Evolutionary conservation across 148 eudicot genomes (phyloP).

Genomic region (Fagopyrum tataricum): DNA sequence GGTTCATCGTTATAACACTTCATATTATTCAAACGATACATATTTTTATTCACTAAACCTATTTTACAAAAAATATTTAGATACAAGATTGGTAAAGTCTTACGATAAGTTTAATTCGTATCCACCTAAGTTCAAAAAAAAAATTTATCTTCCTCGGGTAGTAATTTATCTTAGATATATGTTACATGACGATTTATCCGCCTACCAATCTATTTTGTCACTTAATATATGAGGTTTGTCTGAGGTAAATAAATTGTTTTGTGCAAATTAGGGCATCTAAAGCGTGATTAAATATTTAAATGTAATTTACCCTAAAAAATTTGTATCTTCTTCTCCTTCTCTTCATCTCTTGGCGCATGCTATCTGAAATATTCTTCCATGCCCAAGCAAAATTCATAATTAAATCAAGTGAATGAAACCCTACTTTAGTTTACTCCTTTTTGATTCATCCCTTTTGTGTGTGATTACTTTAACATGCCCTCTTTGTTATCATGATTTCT

Average conservation of each 20-base stretch:
- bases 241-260: background rate
- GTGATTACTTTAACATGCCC: constrained; percentile 12
- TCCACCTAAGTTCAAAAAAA: no score
- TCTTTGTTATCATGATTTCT: constrained; percentile 1
- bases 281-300: background rate
- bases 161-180: no score
- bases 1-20: no score
- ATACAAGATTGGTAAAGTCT: no score
- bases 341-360: constrained; percentile 7
- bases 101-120: no score
- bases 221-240: no score
- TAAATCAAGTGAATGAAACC: background rate
- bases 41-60: no score
- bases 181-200: no score
- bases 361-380: constrained; percentile 7
- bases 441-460: constrained; percentile 1
- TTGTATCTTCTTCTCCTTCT: background rate
- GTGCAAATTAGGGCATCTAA: background rate
- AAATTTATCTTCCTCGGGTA: no score
- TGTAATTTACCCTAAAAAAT: background rate
- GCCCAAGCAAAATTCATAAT: constrained; percentile 4
- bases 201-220: no score
- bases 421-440: background rate
- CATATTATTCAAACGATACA: no score
- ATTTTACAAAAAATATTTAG: no score